These are phyloP conservation scores for Theobroma cacao DNA, from an alignment of 345 rosid species.

Conservation along the genomic window DNA sequence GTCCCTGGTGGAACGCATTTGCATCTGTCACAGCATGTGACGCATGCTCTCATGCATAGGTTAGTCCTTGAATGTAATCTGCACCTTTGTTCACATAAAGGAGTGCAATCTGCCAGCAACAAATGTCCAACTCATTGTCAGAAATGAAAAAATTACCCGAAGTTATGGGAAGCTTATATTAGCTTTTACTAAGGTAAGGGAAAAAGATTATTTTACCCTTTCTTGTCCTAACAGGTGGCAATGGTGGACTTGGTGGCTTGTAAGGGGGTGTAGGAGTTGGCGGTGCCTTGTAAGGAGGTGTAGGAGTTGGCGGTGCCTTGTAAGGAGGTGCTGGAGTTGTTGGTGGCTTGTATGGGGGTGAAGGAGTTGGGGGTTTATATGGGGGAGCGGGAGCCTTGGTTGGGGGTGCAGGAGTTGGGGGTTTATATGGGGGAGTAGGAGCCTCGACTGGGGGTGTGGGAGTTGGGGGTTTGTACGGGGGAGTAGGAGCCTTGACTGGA, in stretches of 20 bases:
- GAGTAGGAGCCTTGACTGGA: not conserved
- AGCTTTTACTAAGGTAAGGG: not conserved
- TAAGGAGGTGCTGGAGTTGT: conserved; percentile 11
- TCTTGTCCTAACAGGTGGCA: conserved; percentile 49
- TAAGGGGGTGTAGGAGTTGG: not conserved
- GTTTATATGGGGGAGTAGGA: not conserved
- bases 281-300: conserved; percentile 10
- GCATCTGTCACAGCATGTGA: conserved; percentile 87
- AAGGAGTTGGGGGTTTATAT: not conserved
- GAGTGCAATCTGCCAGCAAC: conserved; percentile 56
- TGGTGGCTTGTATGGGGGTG: not conserved
- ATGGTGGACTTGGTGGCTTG: conserved; percentile 20
- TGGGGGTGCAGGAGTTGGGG: not conserved
- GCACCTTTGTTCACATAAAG: conserved; percentile 74
- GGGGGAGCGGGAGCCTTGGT: not conserved
- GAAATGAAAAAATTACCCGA: not conserved
- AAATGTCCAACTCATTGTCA: not conserved
- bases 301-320: conserved; percentile 15
- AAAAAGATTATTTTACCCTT: conserved; percentile 37
- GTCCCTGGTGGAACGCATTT: conserved; percentile 97
- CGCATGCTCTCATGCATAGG: conserved; percentile 72
- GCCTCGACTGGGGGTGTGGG: not conserved
- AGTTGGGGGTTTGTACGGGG: not conserved
- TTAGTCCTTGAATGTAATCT: conserved; percentile 65
- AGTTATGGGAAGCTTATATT: not conserved